Evolutionary conservation across 768 basidiomycete species (phyloP), one percentile per base, ranked within the genome.

Genomic region (Rhodotorula kratochvilovae): DNA sequence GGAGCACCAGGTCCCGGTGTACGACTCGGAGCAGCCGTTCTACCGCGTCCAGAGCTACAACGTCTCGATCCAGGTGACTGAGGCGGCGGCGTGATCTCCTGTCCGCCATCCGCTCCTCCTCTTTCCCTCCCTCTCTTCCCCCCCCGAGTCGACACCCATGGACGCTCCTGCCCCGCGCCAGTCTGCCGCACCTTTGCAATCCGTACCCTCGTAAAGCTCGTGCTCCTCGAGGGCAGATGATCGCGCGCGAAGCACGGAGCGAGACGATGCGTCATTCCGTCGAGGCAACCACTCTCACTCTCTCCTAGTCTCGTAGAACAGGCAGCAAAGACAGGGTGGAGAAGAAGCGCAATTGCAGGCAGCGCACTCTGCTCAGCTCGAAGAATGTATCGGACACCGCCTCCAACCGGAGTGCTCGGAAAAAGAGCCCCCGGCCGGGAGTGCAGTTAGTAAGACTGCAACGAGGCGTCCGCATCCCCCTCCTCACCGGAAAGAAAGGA

Each of bases 381-480:
- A 51, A n/a, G 29, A 55, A 17, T 65, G 54, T 65, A 19, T 45
- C 63, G 55, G 45, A 57, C 54, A 43, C 63, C 55, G 43, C 55
- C 63, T 65, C 16, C 63, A 23, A 27, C 54, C 27, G 43, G 27
- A 31, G 23, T 43, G n/a, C 42, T 64, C 27, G 39, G 21, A 1
- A 33, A 29, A 1, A 33, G 21, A 33, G 43, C 17, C 13, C 27
- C 27, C 63, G 54, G 63, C 46, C 63, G 56, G 10, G 54, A 55
- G 53, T 8, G 10, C 13, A 33, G 63, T 43, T 65, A 65, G 63
- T 65, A 65, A 65, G 63, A 43, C 63, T 8, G 8, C 29, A 57
- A 65, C 63, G 55, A 65, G 36, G 55, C 63, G 45, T 65, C n/a
- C 45, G 63, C 11, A 23, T 27, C 29, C 36, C 35, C n/a, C 21